phyloP scores from a whole-genome alignment of 1,284 basidiomycete genomes.

The Trichosporon sp. region DNA sequence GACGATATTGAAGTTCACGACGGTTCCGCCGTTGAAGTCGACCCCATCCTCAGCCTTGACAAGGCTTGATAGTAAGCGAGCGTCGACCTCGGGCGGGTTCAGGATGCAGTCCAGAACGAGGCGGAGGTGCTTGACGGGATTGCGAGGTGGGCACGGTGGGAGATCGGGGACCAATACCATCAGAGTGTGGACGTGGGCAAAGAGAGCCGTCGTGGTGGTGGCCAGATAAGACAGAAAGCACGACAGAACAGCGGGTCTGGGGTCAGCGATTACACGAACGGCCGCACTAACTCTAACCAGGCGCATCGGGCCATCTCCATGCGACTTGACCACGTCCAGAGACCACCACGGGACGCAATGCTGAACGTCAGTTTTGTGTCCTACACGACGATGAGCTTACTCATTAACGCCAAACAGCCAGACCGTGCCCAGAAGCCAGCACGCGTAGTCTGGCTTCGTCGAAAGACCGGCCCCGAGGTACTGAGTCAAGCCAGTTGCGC shows the following conservation, averaged over 20 bases:
- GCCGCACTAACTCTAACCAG: slow-evolving; percentile 1
- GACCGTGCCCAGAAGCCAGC: slow-evolving; percentile 18
- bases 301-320: not conserved
- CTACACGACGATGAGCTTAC: slow-evolving; percentile 27
- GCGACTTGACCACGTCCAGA: not conserved
- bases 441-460: not conserved
- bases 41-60: not conserved
- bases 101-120: not conserved
- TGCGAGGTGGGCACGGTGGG: slow-evolving; percentile 14
- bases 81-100: slow-evolving; percentile 7
- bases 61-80: slow-evolving; percentile 2
- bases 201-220: slow-evolving; percentile 14
- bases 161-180: slow-evolving; percentile 7
- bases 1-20: slow-evolving; percentile 2
- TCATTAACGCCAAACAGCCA: slow-evolving; percentile 38
- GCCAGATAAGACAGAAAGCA: slow-evolving; percentile 11
- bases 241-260: not conserved
- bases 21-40: not conserved
- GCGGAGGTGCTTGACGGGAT: not conserved
- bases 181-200: slow-evolving; percentile 17
- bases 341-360: not conserved
- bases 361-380: not conserved
- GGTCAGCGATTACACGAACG: slow-evolving; percentile 7
- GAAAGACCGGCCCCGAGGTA: not conserved
- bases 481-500: not conserved